These are phyloP conservation scores for Batkoa obscura DNA, from an alignment of 371 early-diverging fungal species.

Conservation along the genomic window DNA sequence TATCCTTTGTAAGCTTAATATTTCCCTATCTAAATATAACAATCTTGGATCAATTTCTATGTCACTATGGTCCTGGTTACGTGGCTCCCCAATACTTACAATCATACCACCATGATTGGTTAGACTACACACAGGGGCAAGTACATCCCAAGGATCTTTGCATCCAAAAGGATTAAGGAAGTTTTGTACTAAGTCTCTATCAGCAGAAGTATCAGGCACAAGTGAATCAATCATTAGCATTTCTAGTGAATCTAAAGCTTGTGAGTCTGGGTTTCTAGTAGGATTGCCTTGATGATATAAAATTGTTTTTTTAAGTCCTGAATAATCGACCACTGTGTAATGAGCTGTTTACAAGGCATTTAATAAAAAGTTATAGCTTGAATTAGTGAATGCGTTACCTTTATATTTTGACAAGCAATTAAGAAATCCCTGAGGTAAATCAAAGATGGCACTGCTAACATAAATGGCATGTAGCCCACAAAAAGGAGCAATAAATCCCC, in stretches of 20 bases:
- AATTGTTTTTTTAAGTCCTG: conserved; percentile 35
- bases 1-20: too few relatives aligned
- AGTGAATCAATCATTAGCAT: conserved; percentile 48
- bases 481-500: conserved; percentile 44
- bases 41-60: conserved; percentile 13
- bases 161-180: conserved; percentile 37
- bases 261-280: conserved; percentile 27
- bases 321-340: conserved; percentile 47
- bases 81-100: conserved; percentile 27
- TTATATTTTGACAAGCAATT: conserved; percentile 8
- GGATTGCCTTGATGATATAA: conserved; percentile 14
- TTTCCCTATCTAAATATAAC: conserved; percentile 10
- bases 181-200: conserved; percentile 34
- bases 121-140: conserved; percentile 45
- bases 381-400: conserved; percentile 14
- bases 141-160: conserved; percentile 24
- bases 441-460: conserved; percentile 36
- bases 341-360: conserved; percentile 6
- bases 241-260: conserved; percentile 38
- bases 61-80: conserved; percentile 8
- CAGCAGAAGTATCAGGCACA: conserved; percentile 32
- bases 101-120: conserved; percentile 59
- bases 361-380: too few relatives aligned
- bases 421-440: conserved; percentile 25
- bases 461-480: conserved; percentile 46